Conservation (phyloP, 2,329 filamentous ascomycete genomes). For the Pseudocercospora macadamiae region DNA sequence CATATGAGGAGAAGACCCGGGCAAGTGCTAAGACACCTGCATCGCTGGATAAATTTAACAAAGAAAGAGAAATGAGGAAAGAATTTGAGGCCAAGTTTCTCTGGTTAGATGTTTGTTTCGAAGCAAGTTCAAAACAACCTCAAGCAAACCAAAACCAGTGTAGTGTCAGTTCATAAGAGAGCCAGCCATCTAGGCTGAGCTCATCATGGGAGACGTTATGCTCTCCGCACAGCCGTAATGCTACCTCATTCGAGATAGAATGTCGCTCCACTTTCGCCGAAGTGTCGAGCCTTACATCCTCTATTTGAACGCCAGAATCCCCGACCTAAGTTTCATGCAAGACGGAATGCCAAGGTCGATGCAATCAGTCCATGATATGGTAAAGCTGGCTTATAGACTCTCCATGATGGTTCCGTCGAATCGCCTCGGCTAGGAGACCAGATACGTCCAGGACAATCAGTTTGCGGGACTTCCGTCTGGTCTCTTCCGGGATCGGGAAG, state of each 20-base stretch:
- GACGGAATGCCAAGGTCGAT: not conserved
- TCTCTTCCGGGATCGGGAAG: conserved; percentile 82
- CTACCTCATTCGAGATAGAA: not conserved
- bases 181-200: conserved; percentile 13
- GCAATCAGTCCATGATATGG: conserved; percentile 43
- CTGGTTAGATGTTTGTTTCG: not conserved
- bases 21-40: conserved; percentile 47
- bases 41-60: conserved; percentile 44
- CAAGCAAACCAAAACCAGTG: not conserved
- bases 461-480: conserved; percentile 73
- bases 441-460: conserved; percentile 88
- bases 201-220: too few species aligned
- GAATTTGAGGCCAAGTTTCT: not conserved
- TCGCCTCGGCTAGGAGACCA: conserved; percentile 84
- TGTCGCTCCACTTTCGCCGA: not conserved
- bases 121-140: not conserved
- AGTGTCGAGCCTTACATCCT: not conserved
- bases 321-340: not conserved
- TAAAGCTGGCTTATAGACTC: conserved; percentile 69
- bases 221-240: too few species aligned
- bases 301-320: conserved; percentile 3
- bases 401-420: conserved; percentile 94
- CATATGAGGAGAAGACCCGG: conserved; percentile 43
- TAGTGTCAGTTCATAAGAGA: not conserved
- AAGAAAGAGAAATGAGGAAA: conserved; percentile 4